Base-by-base conservation (phyloP, 2,329 filamentous ascomycete genomes). In the Colletotrichum karsti region DNA sequence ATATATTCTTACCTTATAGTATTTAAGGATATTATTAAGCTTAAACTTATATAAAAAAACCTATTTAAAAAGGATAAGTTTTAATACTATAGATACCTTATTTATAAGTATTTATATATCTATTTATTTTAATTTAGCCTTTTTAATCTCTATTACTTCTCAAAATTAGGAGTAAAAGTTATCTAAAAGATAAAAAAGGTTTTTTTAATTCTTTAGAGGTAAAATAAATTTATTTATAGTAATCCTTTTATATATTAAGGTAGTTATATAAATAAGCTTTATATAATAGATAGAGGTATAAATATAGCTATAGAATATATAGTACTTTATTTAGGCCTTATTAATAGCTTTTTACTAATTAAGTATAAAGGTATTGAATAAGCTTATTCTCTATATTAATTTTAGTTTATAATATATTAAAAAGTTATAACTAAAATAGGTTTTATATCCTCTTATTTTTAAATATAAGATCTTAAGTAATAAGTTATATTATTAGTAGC, bases 121-220 rank as follows among this genome's bases (percentile, higher is more conserved):
- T n/a, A 28, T 26, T n/a, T 48, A 0, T 0, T 24, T 24, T 4
- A 28, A 7, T 24, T 15, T 26, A 15, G 2, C 15, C 10, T 22
- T 26, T 10, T 24, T 15, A 28, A 48, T 13, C 15, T 48, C 24
- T n/a, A 48, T 48, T n/a, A 4, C 4, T 1, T 41, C 20, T 18
- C n/a, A 41, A 41, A 41, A 41, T 1, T 18, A 18, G 0, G 1
- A 41, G 1, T 9, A 41, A 0, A 41, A 0, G 4, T n/a, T 15
- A 2, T 41, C 5, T 41, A 18, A 1, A 22, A 48, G 15, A 15
- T 24, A 15, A 12, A 22, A 13, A 0, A 48, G 20, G 24, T 48
- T 5, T 7, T 3, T 8, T 0, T 48, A 28, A 0, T 1, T n/a
- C 2, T 28, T 48, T 12, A 15, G 8, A 28, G 26, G 4, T 3